Conservation (phyloP, 2,329 filamentous ascomycete genomes). For the Fusarium solani-melongenae region DNA sequence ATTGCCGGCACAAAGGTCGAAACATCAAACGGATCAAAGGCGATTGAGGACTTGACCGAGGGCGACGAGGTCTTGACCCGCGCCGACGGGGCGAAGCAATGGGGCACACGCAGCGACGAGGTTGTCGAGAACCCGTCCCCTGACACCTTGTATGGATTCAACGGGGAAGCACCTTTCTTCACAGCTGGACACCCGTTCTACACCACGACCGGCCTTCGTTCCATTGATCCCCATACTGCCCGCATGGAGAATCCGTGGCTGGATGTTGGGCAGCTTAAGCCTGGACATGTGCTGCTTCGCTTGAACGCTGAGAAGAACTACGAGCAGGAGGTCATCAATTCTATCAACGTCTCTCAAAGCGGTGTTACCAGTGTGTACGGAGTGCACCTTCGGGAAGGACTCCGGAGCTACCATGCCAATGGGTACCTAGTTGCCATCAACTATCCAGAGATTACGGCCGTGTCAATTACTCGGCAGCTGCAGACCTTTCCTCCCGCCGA, state of each 20-base stretch:
- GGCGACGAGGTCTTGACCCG: not conserved
- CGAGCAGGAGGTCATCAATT: not conserved
- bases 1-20: not conserved
- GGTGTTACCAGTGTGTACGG: not conserved
- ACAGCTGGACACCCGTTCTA: not conserved
- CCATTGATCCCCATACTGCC: not conserved
- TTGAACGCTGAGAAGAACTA: not conserved
- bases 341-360: not conserved
- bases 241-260: constrained; percentile 9
- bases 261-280: not conserved
- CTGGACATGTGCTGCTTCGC: not conserved
- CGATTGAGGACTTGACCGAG: not conserved
- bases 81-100: not conserved
- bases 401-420: constrained; percentile 11
- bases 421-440: constrained; percentile 15
- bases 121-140: not conserved
- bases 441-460: constrained; percentile 14
- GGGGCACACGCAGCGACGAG: not conserved
- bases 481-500: not conserved
- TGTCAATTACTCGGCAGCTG: not conserved
- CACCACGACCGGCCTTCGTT: not conserved
- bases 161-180: not conserved
- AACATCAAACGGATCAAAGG: not conserved
- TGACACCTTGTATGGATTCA: not conserved
- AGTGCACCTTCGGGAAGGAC: constrained; percentile 7